Evolutionary conservation across 2,329 filamentous ascomycete genomes (phyloP).

Genomic region (Coleophoma crateriformis): DNA sequence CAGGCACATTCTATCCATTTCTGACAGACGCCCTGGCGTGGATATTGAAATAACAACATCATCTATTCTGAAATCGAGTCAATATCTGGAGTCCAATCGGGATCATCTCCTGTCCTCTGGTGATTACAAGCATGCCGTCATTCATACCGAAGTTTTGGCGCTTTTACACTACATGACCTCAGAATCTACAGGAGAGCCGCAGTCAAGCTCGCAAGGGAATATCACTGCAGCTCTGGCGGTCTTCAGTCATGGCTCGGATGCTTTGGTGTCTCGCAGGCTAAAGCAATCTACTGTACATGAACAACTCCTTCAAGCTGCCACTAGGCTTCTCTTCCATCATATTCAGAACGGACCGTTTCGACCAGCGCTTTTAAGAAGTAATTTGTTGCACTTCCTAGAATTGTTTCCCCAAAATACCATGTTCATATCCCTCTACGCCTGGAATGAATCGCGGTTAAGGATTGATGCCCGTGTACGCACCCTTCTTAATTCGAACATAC

Average conservation of each 20-base stretch:
- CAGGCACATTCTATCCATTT: slow-evolving; percentile 32
- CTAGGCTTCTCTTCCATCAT: slow-evolving; percentile 61
- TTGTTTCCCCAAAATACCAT: slow-evolving; percentile 72
- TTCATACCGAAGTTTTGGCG: slow-evolving; percentile 56
- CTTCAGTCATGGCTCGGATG: slow-evolving; percentile 35
- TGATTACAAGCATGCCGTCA: slow-evolving; percentile 40
- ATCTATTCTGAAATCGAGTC: slow-evolving; percentile 44
- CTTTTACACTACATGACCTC: slow-evolving; percentile 60
- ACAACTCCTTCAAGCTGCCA: slow-evolving; percentile 61
- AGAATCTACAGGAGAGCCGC: slow-evolving; percentile 32
- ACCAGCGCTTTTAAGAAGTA: slow-evolving; percentile 56
- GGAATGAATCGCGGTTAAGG: slow-evolving; percentile 65
- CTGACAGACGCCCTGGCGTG: slow-evolving; percentile 26
- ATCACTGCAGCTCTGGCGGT: slow-evolving; percentile 43
- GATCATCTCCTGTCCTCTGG: slow-evolving; percentile 50
- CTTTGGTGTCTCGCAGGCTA: slow-evolving; percentile 33
- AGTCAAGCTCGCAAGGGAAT: slow-evolving; percentile 45
- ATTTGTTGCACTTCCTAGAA: slow-evolving; percentile 54
- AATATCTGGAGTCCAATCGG: slow-evolving; percentile 46
- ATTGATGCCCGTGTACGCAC: slow-evolving; percentile 73
- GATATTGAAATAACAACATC: slow-evolving; percentile 15
- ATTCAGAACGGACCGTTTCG: slow-evolving; percentile 58
- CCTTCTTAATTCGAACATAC: slow-evolving; percentile 42
- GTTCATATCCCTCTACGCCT: slow-evolving; percentile 68
- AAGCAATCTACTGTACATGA: slow-evolving; percentile 43